Base-by-base conservation (phyloP, 192 early-diverging fungal species). In the Coemansia sp. region DNA sequence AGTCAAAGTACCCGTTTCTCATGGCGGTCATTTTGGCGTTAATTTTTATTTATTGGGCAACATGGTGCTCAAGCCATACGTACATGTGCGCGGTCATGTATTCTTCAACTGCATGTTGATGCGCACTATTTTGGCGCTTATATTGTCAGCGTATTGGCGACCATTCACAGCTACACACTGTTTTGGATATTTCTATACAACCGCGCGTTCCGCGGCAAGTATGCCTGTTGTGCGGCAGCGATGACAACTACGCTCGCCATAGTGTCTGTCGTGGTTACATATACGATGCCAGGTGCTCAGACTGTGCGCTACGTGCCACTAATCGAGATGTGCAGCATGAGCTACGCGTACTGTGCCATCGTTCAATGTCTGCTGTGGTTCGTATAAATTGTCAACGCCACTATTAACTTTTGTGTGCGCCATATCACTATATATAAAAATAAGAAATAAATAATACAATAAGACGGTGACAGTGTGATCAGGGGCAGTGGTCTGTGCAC, bases 1-100 rank as follows among this genome's bases (percentile, higher is more conserved):
- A 83, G 57, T 78, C 82, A 39, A 83, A 83, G 41, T 79, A 83
- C 51, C 76, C 73, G 22, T 65, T 72, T 2, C 62, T 83, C 25
- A 83, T 83, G 82, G 66, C 66, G 22, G 54, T 60, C 12, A 69
- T 66, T 41, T 29, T 79, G 21, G 47, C 75, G 1, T 52, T 60
- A 0, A 65, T 78, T 64, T 72, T 75, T 43, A 65, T 83, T 3
- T 83, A 73, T 60, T 83, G 19, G 82, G 82, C 60, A 75, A 83
- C 64, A 54, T 80, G 1, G 77, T 80, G 2, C 69, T 80, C 9
- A 80, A 80, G 9, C 67, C 72, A n/a, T 72, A 83, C 54, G 64
- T 83, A 24, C 76, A 78, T 43, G 66, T 74, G 4, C 51, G 61
- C 1, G 70, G 70, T 12, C 29, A 22, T 8, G 9, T 72, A 0